Conservation (phyloP, 179 eudicot species). For the Camellia oleifera region DNA sequence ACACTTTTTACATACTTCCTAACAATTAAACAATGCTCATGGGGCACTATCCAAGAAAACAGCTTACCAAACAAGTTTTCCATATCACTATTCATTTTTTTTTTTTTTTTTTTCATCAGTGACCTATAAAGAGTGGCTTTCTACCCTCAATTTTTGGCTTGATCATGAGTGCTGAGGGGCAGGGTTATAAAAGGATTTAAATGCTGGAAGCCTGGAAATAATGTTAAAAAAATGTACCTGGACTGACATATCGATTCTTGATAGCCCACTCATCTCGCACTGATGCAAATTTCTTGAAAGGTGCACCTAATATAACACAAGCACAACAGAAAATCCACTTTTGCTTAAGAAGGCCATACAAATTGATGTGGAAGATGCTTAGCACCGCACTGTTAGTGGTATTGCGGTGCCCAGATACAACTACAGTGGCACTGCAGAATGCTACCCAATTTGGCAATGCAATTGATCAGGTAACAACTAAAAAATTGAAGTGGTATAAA, state of each 20-base stretch:
- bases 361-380: background rate
- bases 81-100: too few species aligned
- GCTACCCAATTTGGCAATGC: background rate
- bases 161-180: background rate
- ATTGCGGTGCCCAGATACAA: background rate
- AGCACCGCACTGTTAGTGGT: background rate
- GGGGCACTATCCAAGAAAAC: too few species aligned
- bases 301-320: conserved; percentile 58
- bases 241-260: conserved; percentile 79
- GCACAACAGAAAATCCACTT: background rate
- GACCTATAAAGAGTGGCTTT: background rate
- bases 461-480: background rate
- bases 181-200: background rate
- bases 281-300: conserved; percentile 83
- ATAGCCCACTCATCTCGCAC: conserved; percentile 89
- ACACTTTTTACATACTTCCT: too few species aligned
- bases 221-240: conserved; percentile 49
- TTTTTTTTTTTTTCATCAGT: background rate
- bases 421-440: background rate
- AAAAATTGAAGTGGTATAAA: too few species aligned
- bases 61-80: too few species aligned
- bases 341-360: background rate
- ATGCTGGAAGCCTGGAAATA: background rate
- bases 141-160: background rate
- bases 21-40: too few species aligned